Percentiles rank a stretch among this genome's conserved stretches.
Evolutionary conservation across 2,329 filamentous ascomycete species (phyloP).

Genomic region (Sclerotinia spermophila): DNA sequence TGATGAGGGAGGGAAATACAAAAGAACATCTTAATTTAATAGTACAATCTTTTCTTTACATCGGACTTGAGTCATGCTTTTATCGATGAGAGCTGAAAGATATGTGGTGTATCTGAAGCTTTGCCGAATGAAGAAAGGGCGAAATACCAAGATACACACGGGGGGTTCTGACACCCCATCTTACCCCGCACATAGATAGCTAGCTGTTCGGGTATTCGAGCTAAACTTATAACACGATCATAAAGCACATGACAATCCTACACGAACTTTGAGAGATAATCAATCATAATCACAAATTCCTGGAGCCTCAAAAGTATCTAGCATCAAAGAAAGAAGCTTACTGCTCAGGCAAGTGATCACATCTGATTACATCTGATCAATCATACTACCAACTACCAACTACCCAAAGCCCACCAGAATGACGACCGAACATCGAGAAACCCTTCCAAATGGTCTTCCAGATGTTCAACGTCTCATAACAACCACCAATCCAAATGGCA

Average conservation of each 20-base stretch:
- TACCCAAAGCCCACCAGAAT: neutral
- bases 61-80: neutral
- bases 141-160: neutral
- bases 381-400: neutral
- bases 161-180: neutral
- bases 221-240: neutral
- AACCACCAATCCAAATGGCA: constrained; percentile 24
- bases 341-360: neutral
- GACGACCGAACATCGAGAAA: neutral
- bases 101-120: neutral
- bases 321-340: neutral
- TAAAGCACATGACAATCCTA: neutral
- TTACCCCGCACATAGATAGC: constrained; percentile 4
- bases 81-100: neutral
- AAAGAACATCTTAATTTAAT: neutral
- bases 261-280: neutral
- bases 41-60: too few species aligned
- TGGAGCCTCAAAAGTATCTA: neutral
- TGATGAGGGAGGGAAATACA: neutral
- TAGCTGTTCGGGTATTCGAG: neutral
- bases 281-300: neutral
- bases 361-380: neutral
- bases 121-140: neutral
- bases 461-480: constrained; percentile 30
- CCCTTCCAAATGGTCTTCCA: constrained; percentile 26